A percentile compares a stretch with the other conserved stretches of the same genome.
phyloP scores from a whole-genome alignment of 1,139 yeast species.

The Suhomyces bokatorum region DNA sequence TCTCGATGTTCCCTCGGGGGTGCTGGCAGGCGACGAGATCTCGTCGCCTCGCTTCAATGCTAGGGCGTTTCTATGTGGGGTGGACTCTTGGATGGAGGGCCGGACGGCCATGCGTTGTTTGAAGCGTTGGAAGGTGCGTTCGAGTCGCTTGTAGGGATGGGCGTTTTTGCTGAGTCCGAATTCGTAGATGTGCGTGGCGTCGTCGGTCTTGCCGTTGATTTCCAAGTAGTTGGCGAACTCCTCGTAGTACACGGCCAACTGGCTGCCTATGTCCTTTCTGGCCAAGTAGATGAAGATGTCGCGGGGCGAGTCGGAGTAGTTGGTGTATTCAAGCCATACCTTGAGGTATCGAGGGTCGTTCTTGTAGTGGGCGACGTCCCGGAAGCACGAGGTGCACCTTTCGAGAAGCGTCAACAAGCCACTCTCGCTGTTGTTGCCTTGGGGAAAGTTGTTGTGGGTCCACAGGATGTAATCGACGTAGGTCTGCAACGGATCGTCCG shows the following conservation, averaged over 20 bases:
- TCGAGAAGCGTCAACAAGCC: constrained; percentile 70
- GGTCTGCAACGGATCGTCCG: constrained; percentile 81
- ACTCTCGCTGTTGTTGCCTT: constrained; percentile 66
- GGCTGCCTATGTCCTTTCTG: constrained; percentile 69
- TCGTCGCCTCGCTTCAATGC: constrained; percentile 30
- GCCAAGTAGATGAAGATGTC: constrained; percentile 75
- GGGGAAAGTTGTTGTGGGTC: constrained; percentile 67
- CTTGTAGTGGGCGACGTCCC: constrained; percentile 65
- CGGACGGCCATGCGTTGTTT: constrained; percentile 26
- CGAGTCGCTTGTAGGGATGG: constrained; percentile 60
- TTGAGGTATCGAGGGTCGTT: constrained; percentile 80
- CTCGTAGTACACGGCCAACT: constrained; percentile 73
- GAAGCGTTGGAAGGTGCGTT: constrained; percentile 51
- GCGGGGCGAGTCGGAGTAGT: constrained; percentile 66
- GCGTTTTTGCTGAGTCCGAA: constrained; percentile 64
- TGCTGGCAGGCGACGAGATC: background rate
- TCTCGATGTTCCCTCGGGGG: constrained; percentile 1
- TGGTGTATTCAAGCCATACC: constrained; percentile 78
- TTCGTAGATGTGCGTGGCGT: constrained; percentile 65
- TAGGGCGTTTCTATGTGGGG: constrained; percentile 20
- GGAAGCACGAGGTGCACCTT: constrained; percentile 67
- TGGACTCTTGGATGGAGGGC: background rate
- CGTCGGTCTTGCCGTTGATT: constrained; percentile 46
- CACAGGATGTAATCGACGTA: constrained; percentile 72
- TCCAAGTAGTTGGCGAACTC: constrained; percentile 74